Evolutionary conservation across 768 basidiomycete species (phyloP).

Genomic region (Daedaleopsis sinensis): DNA sequence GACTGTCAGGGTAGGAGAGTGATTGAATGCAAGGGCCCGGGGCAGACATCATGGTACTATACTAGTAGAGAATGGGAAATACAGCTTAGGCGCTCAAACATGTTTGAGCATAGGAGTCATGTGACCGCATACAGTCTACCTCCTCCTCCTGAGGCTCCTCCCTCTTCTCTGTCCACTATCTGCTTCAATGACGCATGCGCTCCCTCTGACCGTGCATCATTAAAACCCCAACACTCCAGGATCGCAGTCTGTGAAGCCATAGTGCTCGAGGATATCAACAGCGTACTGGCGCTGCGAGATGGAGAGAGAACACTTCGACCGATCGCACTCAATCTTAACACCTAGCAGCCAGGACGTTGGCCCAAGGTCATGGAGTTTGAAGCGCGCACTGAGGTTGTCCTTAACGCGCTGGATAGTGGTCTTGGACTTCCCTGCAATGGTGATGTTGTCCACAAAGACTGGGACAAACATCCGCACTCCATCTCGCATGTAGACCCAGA

Average conservation of each 20-base stretch:
- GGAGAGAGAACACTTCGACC: slow-evolving; percentile 2
- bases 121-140: no score
- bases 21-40: no score
- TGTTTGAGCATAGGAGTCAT: no score
- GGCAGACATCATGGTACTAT: no score
- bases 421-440: slow-evolving; percentile 32
- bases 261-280: slow-evolving; percentile 4
- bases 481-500: slow-evolving; percentile 32
- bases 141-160: no score
- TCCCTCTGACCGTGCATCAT: no score
- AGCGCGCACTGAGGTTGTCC: slow-evolving; percentile 3
- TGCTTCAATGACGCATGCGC: no score
- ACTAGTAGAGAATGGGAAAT: no score
- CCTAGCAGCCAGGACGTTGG: slow-evolving; percentile 1
- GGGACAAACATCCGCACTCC: slow-evolving; percentile 32
- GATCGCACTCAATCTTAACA: slow-evolving; percentile 4
- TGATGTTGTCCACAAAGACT: slow-evolving; percentile 34
- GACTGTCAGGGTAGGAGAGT: no score
- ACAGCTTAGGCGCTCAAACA: no score
- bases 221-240: no score
- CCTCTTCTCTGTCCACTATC: no score
- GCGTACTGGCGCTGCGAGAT: slow-evolving; percentile 7
- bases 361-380: slow-evolving; percentile 2
- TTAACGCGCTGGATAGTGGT: slow-evolving; percentile 8
- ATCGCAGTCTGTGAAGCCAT: not conserved